phyloP scores from a whole-genome alignment of 768 basidiomycete species.

The Chlorophyllum brunneum region DNA sequence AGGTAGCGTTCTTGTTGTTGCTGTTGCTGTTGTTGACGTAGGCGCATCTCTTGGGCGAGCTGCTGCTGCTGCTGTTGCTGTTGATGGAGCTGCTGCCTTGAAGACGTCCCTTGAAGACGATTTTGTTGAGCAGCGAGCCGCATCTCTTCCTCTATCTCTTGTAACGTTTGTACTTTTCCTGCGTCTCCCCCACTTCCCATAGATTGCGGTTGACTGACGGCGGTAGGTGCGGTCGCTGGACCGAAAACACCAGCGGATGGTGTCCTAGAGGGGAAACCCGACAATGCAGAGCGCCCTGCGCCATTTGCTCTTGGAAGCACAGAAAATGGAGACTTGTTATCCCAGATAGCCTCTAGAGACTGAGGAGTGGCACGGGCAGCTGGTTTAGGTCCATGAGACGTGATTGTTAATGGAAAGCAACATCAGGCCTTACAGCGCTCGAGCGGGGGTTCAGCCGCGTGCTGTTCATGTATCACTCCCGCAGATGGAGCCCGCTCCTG shows the following conservation, averaged over 20 bases:
- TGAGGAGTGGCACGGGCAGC: slow-evolving; percentile 37
- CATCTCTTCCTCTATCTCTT: slow-evolving; percentile 87
- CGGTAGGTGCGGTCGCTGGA: slow-evolving; percentile 25
- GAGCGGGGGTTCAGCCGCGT: background rate
- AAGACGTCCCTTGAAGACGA: slow-evolving; percentile 12
- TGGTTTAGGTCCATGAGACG: slow-evolving; percentile 14
- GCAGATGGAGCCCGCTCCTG: slow-evolving; percentile 22
- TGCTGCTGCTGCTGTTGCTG: slow-evolving; percentile 21
- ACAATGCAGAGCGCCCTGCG: slow-evolving; percentile 30
- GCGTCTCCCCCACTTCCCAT: slow-evolving; percentile 27
- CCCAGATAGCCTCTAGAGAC: slow-evolving; percentile 76
- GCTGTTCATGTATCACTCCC: slow-evolving; percentile 14
- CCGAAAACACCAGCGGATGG: slow-evolving; percentile 25
- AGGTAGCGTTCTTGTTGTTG: slow-evolving; percentile 21
- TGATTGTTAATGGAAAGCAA: background rate
- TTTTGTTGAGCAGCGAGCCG: slow-evolving; percentile 50
- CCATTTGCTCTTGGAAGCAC: slow-evolving; percentile 57
- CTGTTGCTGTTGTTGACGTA: slow-evolving; percentile 22
- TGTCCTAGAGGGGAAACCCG: slow-evolving; percentile 12
- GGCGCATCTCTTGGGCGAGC: slow-evolving; percentile 22
- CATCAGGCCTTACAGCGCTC: slow-evolving; percentile 2
- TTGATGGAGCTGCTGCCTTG: slow-evolving; percentile 13
- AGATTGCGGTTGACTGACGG: slow-evolving; percentile 28
- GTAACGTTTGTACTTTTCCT: slow-evolving; percentile 52
- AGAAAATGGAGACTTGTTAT: slow-evolving; percentile 75